Base-by-base conservation (phyloP, 176 grass and related monocot species). In the Oryza australiensis region DNA sequence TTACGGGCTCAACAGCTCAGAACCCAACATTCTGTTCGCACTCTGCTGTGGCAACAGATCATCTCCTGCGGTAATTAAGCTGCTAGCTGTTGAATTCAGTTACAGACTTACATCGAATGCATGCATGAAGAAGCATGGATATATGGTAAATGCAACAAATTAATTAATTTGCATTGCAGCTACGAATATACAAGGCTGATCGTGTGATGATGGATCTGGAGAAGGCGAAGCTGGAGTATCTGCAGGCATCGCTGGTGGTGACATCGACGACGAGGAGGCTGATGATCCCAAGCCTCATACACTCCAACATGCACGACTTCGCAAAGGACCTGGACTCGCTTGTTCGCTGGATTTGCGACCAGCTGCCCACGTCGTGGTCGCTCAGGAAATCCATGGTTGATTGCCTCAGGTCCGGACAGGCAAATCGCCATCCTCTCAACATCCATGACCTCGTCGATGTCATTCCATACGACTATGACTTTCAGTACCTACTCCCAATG, bases 301-400 rank as follows among this genome's bases (percentile, higher is more conserved):
- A 88, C 81, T 93, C 90, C 4, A 93, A 85, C 64, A 93, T 91
- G 92, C 73, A 91, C 0, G 88, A 98, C 78, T 87, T 91, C 11
- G 88, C 90, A 13, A 86, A 87, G 81, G 88, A 95, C 72, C 83
- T 83, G 80, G 85, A 90, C 23, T 86, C 87, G 5, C 85, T 93
- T 46, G 9, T 95, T 12, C 77, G 85, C 1, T 95, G 93, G 95
- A 93, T 93, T 27, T 75, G 83, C 45, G 92, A 94, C 26, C 93
- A 98, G 87, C 93, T 98, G 63, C 93, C 96, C 2, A 93, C 96
- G 14, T 98, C 93, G 2, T 98, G 92, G 96, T 87, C 96, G 3
- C 82, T 95, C 2, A 91, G 96, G 20, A 98, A 93, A 87, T 91
- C 93, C 37, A 98, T 98, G 90, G 76, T 93, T 0, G 96, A 98